A percentile compares a stretch with the other conserved stretches of the same genome.
These are phyloP conservation scores for Thielaviopsis euricoi DNA, from an alignment of 2,329 filamentous ascomycete species.

Conservation along the genomic window DNA sequence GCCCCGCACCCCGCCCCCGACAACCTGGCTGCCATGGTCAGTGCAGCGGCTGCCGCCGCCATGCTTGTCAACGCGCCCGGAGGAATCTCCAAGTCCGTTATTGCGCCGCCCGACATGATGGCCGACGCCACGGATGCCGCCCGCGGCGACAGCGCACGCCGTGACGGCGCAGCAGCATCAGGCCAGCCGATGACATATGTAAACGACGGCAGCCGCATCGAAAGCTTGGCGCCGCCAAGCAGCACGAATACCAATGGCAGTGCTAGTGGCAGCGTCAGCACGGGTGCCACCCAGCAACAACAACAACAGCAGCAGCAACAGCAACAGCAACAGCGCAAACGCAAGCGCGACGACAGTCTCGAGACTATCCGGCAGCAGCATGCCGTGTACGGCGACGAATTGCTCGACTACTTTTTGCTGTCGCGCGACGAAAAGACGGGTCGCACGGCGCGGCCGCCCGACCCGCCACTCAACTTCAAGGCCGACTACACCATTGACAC, in stretches of 20 bases:
- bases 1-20: background rate
- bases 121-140: conserved; percentile 17
- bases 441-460: conserved; percentile 48
- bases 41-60: conserved; percentile 20
- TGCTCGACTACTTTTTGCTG: conserved; percentile 91
- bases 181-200: conserved; percentile 74
- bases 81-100: background rate
- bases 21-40: background rate
- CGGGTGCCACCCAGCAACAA: conserved; percentile 27
- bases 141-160: conserved; percentile 58
- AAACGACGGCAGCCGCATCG: conserved; percentile 64
- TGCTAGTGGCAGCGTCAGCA: conserved; percentile 68
- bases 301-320: conserved; percentile 67
- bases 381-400: conserved; percentile 76
- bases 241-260: conserved; percentile 35
- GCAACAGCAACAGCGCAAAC: conserved; percentile 42
- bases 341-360: conserved; percentile 49
- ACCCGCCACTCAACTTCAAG: conserved; percentile 73
- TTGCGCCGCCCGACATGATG: conserved; percentile 8
- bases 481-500: conserved; percentile 88
- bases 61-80: background rate
- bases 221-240: conserved; percentile 31
- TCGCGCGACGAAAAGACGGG: conserved; percentile 52
- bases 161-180: conserved; percentile 51
- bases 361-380: conserved; percentile 65